Evolutionary conservation across 2,329 filamentous ascomycete genomes (phyloP).

Genomic region (Grosmannia clavigera): DNA sequence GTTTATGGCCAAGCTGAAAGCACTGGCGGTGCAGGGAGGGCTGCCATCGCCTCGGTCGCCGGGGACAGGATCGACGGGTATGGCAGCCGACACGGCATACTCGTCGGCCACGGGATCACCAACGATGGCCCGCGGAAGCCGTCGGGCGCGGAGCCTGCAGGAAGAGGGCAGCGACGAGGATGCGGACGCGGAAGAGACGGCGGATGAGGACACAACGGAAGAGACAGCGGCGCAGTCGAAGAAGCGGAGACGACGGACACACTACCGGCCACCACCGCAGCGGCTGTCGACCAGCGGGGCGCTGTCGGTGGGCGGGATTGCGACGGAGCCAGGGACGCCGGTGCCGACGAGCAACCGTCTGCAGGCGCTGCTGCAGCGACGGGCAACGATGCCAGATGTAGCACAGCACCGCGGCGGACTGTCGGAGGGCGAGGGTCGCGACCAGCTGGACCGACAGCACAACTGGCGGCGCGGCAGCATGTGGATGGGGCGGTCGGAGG

Average conservation of each 20-base stretch:
- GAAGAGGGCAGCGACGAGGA: conserved; percentile 39
- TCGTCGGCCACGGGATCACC: conserved; percentile 36
- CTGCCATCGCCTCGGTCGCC: conserved; percentile 33
- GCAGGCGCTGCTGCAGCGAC: conserved; percentile 47
- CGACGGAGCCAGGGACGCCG: conserved; percentile 27
- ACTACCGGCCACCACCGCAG: conserved; percentile 35
- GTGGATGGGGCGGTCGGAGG: conserved; percentile 40
- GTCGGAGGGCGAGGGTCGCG: conserved; percentile 64
- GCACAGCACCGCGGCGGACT: conserved; percentile 49
- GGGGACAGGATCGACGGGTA: conserved; percentile 7
- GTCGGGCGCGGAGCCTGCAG: conserved; percentile 19
- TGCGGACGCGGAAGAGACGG: conserved; percentile 76
- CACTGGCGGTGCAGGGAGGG: conserved; percentile 46
- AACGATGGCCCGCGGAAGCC: conserved; percentile 26
- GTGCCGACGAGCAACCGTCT: conserved; percentile 29
- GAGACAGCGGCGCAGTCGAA: conserved; percentile 39
- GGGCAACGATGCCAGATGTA: conserved; percentile 53
- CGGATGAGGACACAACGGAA: conserved; percentile 53
- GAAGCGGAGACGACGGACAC: conserved; percentile 51
- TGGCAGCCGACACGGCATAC: conserved; percentile 13
- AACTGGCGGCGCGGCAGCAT: conserved; percentile 48
- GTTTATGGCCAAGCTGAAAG: conserved; percentile 68
- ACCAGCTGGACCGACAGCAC: conserved; percentile 41
- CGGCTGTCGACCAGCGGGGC: conserved; percentile 35
- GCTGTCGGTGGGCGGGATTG: conserved; percentile 15